Evolutionary conservation across 202 grass and related monocot species (phyloP).

Genomic region (Setaria italica): DNA sequence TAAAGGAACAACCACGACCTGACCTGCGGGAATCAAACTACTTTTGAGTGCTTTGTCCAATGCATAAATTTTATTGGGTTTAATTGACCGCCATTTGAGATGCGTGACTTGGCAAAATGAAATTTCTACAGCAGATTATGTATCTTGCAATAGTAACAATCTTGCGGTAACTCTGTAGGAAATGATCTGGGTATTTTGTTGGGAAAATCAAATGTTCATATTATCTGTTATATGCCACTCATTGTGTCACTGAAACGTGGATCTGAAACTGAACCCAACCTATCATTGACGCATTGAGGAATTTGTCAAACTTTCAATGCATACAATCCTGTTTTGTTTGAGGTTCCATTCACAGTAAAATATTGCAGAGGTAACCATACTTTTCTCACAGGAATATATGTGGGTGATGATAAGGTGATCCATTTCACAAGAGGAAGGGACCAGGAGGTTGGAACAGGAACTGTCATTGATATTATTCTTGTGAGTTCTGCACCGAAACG

Average conservation of each 20-base stretch:
- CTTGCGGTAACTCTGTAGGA: neutral
- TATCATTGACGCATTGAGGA: neutral
- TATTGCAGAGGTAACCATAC: neutral
- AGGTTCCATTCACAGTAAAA: neutral
- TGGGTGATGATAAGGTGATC: conserved; percentile 79
- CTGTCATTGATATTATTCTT: conserved; percentile 61
- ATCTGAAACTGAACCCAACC: neutral
- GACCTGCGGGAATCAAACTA: neutral
- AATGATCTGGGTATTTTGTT: neutral
- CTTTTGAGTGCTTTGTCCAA: neutral
- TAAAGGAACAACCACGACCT: neutral
- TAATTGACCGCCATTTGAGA: neutral
- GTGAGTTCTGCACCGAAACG: conserved; percentile 55
- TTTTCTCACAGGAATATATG: conserved; percentile 67
- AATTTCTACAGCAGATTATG: neutral
- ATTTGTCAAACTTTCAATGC: neutral
- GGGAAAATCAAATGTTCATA: neutral
- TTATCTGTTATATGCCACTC: conserved; percentile 16
- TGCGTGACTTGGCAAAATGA: neutral
- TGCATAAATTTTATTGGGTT: neutral
- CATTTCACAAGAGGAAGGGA: conserved; percentile 83
- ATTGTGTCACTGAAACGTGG: neutral
- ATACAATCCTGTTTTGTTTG: neutral
- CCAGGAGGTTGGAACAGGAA: conserved; percentile 82
- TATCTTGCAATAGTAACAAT: neutral